Base-by-base conservation (phyloP, 2,329 filamentous ascomycete genomes). In the Aspergillus piperis region DNA sequence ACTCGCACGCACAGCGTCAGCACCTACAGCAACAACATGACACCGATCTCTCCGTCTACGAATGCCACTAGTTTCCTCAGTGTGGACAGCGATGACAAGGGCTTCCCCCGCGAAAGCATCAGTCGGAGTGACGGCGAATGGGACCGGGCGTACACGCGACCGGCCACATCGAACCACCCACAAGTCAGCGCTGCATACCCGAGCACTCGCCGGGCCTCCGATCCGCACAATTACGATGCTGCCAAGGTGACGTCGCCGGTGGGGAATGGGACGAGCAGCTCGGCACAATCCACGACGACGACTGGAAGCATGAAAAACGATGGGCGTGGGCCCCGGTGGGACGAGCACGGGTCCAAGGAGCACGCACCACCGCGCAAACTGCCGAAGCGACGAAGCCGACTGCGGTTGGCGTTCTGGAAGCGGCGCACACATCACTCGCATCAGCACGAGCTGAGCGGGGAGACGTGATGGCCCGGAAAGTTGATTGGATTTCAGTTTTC, bases 11-110 rank as follows among this genome's bases (percentile, higher is more conserved):
- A 78, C 56, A 78, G 76, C 58, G 66, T 74, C 57, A 77, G 77
- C 62, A 76, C 76, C 4, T 75, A 78, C 60, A 78, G 77, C 53
- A 78, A 78, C 60, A 76, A 72, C 13, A 74, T 75, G 68, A 76
- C 77, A 1, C 75, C 77, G 1, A 73, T 76, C 4, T 79, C 77
- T 5, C 76, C 76, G 1, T 72, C 74, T 10, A 80, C 78, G n/a
- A 79, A 80, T 59, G 77, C 77, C 17, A 78, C 78, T 36, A 80
- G 78, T 59, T 73, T 79, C 27, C 66, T 79, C 32, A 77, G 75
- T 13, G 71, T 73, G 27, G 77, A 79, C 49, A 78, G 76, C 21
- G 77, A 79, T 38, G 77, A 79, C 50, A 75, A 75, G 51, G 70
- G 70, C 2, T 55, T 64, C 36, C 62, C 65, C 21, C 67, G 69